Evolutionary conservation across 2,329 filamentous ascomycete species (phyloP), one percentile per base, ranked within the genome.

Genomic region (Cercospora zeina): DNA sequence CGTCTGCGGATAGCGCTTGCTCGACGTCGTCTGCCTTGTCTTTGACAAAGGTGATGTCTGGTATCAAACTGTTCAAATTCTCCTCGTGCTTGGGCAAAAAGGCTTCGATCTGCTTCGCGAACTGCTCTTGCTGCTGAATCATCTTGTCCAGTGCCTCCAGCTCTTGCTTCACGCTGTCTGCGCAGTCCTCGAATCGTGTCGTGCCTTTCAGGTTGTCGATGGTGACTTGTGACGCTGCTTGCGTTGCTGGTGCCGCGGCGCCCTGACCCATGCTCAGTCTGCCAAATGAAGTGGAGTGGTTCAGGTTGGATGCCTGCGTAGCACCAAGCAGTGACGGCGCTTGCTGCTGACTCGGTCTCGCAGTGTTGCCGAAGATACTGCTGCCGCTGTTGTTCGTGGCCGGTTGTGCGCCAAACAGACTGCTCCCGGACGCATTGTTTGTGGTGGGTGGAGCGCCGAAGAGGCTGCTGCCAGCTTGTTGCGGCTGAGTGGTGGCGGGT

Each of bases 121-220:
- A 88, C 62, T 80, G 76, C 71, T 96, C 92, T 73, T 95, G 91
- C 58, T 84, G 83, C 70, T 91, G 85, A 69, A 99, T 93, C 67
- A 88, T 86, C 62, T 85, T 84, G 76, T 99, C 93, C 66, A 96
- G 86, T 9, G 82, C 78, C 65, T 90, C 86, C 65, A 99, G 89
- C 68, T 91, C 80, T 65, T 87, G 85, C 72, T 96, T 91, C 14
- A 96, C 81, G 31, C 90, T 86, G 68, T 93, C 89, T 63, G 90
- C 86, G 30, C 96, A 87, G 75, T 96, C 93, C 73, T 92, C 91
- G 80, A 95, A 97, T 65, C 95, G 90, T 3, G 92, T 96, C 0
- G 93, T 96, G 14, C 89, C 89, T 57, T 91, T 87, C 63, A 97
- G 81, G 72, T 90, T 90, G 69, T 85, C 85, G 57, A 90, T 78